Base-by-base conservation (phyloP, 2,329 filamentous ascomycete genomes). In the Trichoderma simmonsii region DNA sequence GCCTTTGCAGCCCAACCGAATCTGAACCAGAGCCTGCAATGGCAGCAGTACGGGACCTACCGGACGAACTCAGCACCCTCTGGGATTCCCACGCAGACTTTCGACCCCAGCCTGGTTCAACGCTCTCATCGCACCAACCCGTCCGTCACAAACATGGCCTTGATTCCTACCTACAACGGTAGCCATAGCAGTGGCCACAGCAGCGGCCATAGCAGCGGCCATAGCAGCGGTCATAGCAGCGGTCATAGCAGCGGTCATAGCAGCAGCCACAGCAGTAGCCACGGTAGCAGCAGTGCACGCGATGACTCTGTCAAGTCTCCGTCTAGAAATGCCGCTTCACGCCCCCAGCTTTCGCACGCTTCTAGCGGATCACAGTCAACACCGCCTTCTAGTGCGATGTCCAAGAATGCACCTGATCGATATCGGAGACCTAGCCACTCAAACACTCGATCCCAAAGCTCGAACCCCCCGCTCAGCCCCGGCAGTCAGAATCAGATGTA, bases 1-100 rank as follows among this genome's bases (percentile, higher is more conserved):
- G 91, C 92, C 56, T 94, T 94, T 79, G 92, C 89, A 3, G 87
- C 85, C 76, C 91, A 91, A n/a, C 91, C 92, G 28, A 90, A 86
- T 74, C 82, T 93, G 76, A 86, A 88, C 73, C 87, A 85, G 73
- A 81, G 81, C 59, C 82, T 84, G 74, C 83, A 86, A 75, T 87
- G 89, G 83, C 85, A 87, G 73, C 84, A 85, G 54, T 81, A 83
- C 54, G 81, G 81, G n/a, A 76, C 82, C 75, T 82, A 86, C 79
- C 79, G 87, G 80, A 81, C 86, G 74, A 79, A 82, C 77, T 82
- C 87, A 61, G 83, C 84, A 73, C 82, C 86, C 14, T 78, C 81
- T 15, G 77, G 84, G 24, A 81, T 85, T 18, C 82, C 81, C 63
- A 76, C 76, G 57, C 76, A 74, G 65, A 71, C 68, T 48, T 77